Evolutionary conservation across 2,329 filamentous ascomycete genomes (phyloP).

Genomic region (Blastomyces parvus): DNA sequence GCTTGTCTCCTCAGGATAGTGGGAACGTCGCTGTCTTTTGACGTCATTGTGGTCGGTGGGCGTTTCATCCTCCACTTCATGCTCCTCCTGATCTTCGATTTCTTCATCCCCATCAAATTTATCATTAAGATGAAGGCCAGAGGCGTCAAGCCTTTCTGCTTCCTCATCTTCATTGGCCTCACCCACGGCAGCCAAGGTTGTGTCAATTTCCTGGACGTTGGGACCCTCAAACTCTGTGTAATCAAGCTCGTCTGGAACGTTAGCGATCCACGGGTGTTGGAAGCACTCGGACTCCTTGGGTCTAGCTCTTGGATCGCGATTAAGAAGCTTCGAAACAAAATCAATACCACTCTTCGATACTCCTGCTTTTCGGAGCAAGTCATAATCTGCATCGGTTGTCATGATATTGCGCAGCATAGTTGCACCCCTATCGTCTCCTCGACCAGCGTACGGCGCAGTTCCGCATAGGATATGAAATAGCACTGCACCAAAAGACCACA

Average conservation of each 20-base stretch:
- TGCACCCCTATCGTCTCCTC: conserved; percentile 63
- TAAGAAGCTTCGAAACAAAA: conserved; percentile 69
- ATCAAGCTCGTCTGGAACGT: conserved; percentile 47
- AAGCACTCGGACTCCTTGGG: conserved; percentile 64
- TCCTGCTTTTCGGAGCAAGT: conserved; percentile 48
- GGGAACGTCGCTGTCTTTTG: conserved; percentile 15
- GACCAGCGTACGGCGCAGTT: conserved; percentile 70
- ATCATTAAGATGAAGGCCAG: conserved; percentile 52
- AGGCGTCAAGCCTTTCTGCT: conserved; percentile 43
- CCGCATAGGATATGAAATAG: conserved; percentile 77
- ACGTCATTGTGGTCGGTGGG: conserved; percentile 8
- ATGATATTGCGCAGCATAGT: conserved; percentile 76
- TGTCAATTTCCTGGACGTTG: conserved; percentile 51
- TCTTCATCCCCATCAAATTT: conserved; percentile 16
- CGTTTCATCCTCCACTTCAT: conserved; percentile 26
- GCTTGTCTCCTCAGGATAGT: conserved; percentile 3
- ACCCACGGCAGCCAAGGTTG: conserved; percentile 30
- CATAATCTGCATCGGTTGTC: conserved; percentile 59
- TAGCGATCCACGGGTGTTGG: conserved; percentile 62
- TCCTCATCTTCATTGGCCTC: conserved; percentile 34
- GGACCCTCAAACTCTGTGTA: conserved; percentile 37
- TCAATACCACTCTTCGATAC: conserved; percentile 56
- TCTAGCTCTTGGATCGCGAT: conserved; percentile 66
- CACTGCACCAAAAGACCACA: conserved; percentile 93
- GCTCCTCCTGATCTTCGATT: conserved; percentile 25